phyloP scores from a whole-genome alignment of 2,329 filamentous ascomycete genomes.

The Chalara sp. region DNA sequence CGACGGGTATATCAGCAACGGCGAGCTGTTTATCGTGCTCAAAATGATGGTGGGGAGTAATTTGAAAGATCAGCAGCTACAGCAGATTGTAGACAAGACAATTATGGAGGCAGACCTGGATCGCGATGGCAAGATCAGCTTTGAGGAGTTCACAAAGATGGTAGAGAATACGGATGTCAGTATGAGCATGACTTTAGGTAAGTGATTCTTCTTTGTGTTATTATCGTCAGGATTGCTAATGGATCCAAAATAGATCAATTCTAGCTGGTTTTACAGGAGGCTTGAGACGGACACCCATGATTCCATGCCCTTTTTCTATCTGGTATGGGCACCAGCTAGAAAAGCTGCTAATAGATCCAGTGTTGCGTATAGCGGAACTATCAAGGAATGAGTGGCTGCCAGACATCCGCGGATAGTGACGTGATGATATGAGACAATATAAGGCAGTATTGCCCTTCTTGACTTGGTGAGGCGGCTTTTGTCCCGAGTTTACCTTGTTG shows the following conservation, averaged over 20 bases:
- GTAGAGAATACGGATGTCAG: constrained; percentile 86
- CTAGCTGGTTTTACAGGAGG: constrained; percentile 7
- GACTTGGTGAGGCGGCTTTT: no score
- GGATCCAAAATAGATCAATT: constrained; percentile 19
- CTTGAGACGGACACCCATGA: background rate
- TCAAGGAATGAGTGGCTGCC: no score
- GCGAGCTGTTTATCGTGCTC: constrained; percentile 96
- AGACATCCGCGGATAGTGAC: no score
- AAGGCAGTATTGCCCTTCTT: no score
- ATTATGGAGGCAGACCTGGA: constrained; percentile 99
- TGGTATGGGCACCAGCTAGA: background rate
- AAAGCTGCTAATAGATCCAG: no score
- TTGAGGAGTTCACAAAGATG: constrained; percentile 98
- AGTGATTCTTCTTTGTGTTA: constrained; percentile 27
- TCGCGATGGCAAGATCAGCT: constrained; percentile 95
- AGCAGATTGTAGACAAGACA: constrained; percentile 99
- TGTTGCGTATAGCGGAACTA: no score
- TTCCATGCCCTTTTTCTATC: background rate
- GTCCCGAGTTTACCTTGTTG: no score
- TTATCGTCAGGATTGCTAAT: constrained; percentile 2
- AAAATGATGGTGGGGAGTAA: constrained; percentile 99
- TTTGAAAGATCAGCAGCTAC: constrained; percentile 95
- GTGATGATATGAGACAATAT: no score
- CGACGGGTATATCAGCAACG: constrained; percentile 97
- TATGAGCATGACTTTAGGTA: constrained; percentile 69